Base-by-base conservation (phyloP, 2,329 filamentous ascomycete genomes). In the Aspergillus proliferans region DNA sequence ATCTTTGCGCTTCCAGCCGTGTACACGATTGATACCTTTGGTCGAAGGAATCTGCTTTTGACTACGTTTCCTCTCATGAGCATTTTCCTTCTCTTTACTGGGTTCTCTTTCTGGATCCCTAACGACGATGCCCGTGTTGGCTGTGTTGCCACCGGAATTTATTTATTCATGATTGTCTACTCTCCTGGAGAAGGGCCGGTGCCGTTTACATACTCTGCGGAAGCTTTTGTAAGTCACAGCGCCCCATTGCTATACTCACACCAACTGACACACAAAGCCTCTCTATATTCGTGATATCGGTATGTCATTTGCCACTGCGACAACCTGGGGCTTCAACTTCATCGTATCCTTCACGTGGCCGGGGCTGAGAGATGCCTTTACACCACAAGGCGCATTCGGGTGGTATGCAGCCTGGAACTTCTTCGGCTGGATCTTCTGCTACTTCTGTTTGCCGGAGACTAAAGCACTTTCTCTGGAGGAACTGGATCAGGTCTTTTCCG, bases 1-100 rank as follows among this genome's bases (percentile, higher is more conserved):
- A 65, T 85, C 21, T 85, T 85, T 54, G 82, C 83, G 1, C 65
- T 84, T 8, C 81, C 81, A 0, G 82, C 82, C 1, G 74, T 85
- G 47, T 81, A 81, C 58, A 85, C 82, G 0, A 85, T 86, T 47
- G 83, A 86, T 60, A 83, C 77, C 0, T 85, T 81, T 57, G 84
- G 83, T 5, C 76, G 84, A 2, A 75, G 83, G 4, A 83, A 81
- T 52, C 70, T 86, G 4, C 71, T 85, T 1, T 69, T 85, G 1
- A 76, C 76, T 6, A 86, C 82, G 0, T 84, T 85, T 57, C 82
- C 83, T 0, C 71, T 84, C 39, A 61, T 75, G 21, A 57, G 49
- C 14, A 51, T 60, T 36, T 72, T 67, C 45, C 61, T 77, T 0
- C 65, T 77, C 47, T 77, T 75, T 63, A 70, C 74, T 0, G 76